phyloP scores from a whole-genome alignment of 1,284 basidiomycete species.

The Golubevia pallescens region DNA sequence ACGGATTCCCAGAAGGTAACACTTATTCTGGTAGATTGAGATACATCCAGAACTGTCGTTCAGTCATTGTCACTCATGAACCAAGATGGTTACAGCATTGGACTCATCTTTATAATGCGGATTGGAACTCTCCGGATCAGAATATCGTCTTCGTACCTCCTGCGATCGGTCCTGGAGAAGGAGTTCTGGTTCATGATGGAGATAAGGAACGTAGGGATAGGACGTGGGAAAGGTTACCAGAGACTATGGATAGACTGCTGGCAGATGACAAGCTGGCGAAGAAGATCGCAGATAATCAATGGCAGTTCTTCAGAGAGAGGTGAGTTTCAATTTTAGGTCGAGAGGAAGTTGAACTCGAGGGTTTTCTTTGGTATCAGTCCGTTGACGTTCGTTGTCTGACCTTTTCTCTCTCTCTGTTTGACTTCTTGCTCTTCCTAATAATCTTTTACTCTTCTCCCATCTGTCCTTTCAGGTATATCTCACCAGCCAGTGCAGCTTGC shows the following conservation, averaged over 20 bases:
- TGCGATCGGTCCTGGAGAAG: slow-evolving; percentile 10
- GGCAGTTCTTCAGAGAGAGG: slow-evolving; percentile 43
- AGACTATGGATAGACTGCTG: slow-evolving; percentile 44
- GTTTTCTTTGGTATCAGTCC: not conserved
- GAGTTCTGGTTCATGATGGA: slow-evolving; percentile 25
- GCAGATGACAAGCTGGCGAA: slow-evolving; percentile 33
- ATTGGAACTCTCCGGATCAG: slow-evolving; percentile 43
- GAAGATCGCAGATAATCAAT: slow-evolving; percentile 49
- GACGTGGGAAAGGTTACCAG: slow-evolving; percentile 45
- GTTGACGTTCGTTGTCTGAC: not conserved
- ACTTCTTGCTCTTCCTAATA: not conserved
- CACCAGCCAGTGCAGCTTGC: slow-evolving; percentile 35
- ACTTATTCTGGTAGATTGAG: slow-evolving; percentile 48
- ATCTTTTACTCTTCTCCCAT: not conserved
- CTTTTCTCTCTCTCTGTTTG: not conserved
- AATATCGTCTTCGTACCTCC: slow-evolving; percentile 57
- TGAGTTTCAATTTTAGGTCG: slow-evolving; percentile 5
- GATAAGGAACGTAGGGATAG: slow-evolving; percentile 21
- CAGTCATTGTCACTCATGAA: slow-evolving; percentile 51
- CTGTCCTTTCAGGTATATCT: slow-evolving; percentile 21
- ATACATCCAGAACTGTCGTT: slow-evolving; percentile 51
- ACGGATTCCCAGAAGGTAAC: slow-evolving; percentile 54
- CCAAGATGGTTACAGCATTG: slow-evolving; percentile 55
- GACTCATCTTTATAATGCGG: slow-evolving; percentile 52
- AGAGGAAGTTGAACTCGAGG: too few relatives aligned